phyloP scores from a whole-genome alignment of 2,329 filamentous ascomycete genomes.

The Botrytis sinoallii region DNA sequence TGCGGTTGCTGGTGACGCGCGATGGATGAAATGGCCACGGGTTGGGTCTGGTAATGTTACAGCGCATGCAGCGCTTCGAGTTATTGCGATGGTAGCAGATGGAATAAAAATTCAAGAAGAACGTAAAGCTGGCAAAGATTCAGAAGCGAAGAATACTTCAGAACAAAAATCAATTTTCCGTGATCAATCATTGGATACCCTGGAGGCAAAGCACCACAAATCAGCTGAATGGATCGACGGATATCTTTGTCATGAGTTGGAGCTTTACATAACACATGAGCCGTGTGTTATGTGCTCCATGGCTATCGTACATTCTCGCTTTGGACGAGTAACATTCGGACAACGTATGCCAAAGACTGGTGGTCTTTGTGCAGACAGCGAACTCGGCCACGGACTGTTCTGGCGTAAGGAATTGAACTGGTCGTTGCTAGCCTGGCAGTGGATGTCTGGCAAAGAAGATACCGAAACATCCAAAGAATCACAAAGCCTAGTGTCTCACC shows the following conservation, averaged over 20 bases:
- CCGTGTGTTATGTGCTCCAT: constrained; percentile 96
- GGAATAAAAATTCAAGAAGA: constrained; percentile 44
- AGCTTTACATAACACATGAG: constrained; percentile 93
- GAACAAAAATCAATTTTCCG: constrained; percentile 53
- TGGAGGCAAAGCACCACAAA: constrained; percentile 58
- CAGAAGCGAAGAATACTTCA: constrained; percentile 32
- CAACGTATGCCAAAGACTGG: constrained; percentile 77
- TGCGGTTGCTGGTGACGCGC: constrained; percentile 72
- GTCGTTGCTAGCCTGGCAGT: constrained; percentile 77
- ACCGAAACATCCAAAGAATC: background rate
- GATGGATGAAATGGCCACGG: constrained; percentile 56
- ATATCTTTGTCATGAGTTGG: constrained; percentile 90
- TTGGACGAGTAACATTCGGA: constrained; percentile 80
- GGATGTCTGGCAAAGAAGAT: background rate
- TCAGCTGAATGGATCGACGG: constrained; percentile 66
- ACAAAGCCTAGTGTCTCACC: background rate
- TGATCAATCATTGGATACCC: constrained; percentile 63
- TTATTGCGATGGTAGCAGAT: constrained; percentile 76
- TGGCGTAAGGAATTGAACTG: constrained; percentile 80
- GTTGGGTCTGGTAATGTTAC: constrained; percentile 65
- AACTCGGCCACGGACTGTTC: constrained; percentile 63
- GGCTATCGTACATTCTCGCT: constrained; percentile 91
- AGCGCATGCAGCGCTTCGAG: constrained; percentile 74
- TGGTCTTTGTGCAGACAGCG: constrained; percentile 74
- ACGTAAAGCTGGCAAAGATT: constrained; percentile 31